Conservation (phyloP, 495 filamentous ascomycete genomes). For the Xylaria flabelliformis region DNA sequence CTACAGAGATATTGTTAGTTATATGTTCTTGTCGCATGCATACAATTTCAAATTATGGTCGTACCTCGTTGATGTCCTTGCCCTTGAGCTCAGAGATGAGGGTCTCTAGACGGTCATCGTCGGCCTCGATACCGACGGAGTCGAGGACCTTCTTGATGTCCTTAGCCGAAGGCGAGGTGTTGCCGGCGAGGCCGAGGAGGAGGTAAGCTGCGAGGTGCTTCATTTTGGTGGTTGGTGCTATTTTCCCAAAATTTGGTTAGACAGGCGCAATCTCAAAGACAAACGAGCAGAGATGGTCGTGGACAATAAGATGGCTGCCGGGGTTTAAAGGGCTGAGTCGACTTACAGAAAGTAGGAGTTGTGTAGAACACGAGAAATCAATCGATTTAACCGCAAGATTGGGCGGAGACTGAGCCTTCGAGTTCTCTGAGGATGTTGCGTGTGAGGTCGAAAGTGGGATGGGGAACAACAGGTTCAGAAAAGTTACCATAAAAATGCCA, state of each 20-base stretch:
- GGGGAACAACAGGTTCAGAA: conserved; percentile 33
- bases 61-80: conserved; percentile 96
- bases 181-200: conserved; percentile 92
- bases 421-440: conserved; percentile 50
- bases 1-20: conserved; percentile 54
- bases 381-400: conserved; percentile 62
- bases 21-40: conserved; percentile 25
- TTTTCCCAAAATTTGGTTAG: conserved; percentile 9
- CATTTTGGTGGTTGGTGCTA: conserved; percentile 72
- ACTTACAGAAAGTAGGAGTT: conserved; percentile 41
- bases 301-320: conserved; percentile 14
- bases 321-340: conserved; percentile 27
- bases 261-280: conserved; percentile 28
- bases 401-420: conserved; percentile 65
- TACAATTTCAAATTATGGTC: conserved; percentile 32
- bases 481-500: conserved; percentile 34
- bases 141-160: conserved; percentile 92
- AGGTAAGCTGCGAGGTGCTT: conserved; percentile 99
- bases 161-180: conserved; percentile 81
- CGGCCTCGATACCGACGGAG: conserved; percentile 95
- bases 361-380: conserved; percentile 61
- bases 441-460: conserved; percentile 35
- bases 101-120: conserved; percentile 81
- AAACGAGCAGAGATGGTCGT: background rate
- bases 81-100: conserved; percentile 92